phyloP scores from a whole-genome alignment of 2,329 filamentous ascomycete genomes.

The Trichocomaceae sp. region DNA sequence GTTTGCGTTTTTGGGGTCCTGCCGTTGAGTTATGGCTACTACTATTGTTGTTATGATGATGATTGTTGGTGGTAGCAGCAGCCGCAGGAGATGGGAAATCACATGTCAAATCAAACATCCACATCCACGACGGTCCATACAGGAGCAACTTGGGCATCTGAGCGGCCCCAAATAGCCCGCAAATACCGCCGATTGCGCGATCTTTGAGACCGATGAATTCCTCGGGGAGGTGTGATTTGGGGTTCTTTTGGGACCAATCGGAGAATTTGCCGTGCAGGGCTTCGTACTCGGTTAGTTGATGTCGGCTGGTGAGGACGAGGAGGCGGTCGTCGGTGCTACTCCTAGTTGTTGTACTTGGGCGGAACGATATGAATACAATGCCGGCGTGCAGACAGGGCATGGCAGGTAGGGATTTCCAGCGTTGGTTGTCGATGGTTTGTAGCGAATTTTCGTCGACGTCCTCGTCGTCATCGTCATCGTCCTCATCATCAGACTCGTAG shows the following conservation, averaged over 20 bases:
- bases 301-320: constrained; percentile 56
- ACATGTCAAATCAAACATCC: constrained; percentile 79
- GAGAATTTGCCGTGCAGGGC: constrained; percentile 69
- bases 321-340: constrained; percentile 43
- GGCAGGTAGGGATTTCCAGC: constrained; percentile 65
- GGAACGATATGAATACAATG: constrained; percentile 63
- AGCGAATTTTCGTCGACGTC: constrained; percentile 31
- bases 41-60: constrained; percentile 6
- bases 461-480: constrained; percentile 45
- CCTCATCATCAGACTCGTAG: constrained; percentile 39
- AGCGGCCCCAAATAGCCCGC: constrained; percentile 58
- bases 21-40: constrained; percentile 18
- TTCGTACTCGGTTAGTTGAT: constrained; percentile 72
- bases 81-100: constrained; percentile 51
- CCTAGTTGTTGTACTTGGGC: constrained; percentile 30
- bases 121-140: constrained; percentile 78
- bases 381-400: constrained; percentile 61
- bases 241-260: constrained; percentile 80
- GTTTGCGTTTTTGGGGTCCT: constrained; percentile 37
- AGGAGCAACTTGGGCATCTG: constrained; percentile 64
- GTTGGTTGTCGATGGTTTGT: constrained; percentile 50
- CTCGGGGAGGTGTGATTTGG: constrained; percentile 64
- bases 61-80: constrained; percentile 25
- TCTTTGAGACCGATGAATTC: constrained; percentile 70
- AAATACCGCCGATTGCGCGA: constrained; percentile 74